Conservation (phyloP, 1,284 basidiomycete genomes). For the Puccinia triticina region DNA sequence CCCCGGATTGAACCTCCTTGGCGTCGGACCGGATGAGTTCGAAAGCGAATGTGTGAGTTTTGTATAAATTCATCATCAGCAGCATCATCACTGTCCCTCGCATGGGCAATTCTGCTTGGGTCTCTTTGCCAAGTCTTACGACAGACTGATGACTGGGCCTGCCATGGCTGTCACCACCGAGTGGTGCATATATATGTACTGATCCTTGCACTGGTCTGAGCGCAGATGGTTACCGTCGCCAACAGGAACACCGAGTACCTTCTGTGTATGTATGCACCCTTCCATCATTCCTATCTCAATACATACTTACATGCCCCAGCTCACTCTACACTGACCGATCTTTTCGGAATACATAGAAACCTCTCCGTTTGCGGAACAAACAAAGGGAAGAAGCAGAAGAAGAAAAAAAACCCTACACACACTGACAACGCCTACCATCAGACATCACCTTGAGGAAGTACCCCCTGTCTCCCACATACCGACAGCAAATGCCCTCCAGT, state of each 20-base stretch:
- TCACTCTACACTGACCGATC: conserved; percentile 5
- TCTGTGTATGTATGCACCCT: neutral
- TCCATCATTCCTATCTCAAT: neutral
- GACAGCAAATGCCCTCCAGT: neutral
- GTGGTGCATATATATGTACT: no score
- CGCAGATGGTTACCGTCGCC: conserved; percentile 11
- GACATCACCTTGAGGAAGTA: neutral
- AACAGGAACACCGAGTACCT: neutral
- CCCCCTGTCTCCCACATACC: conserved; percentile 1
- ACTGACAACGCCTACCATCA: neutral
- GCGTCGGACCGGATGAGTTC: neutral
- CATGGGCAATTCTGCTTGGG: neutral
- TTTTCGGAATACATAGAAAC: neutral
- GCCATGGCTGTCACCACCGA: neutral
- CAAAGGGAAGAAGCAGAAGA: neutral
- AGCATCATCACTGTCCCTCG: neutral
- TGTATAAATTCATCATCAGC: neutral
- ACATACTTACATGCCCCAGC: neutral
- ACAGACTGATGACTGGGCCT: no score
- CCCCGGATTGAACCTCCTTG: neutral
- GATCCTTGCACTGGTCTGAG: conserved; percentile 1
- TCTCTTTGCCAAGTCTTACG: no score
- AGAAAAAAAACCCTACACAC: neutral
- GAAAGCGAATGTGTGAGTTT: neutral
- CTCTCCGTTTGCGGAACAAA: neutral